These are phyloP conservation scores for Biscogniauxia marginata DNA, from an alignment of 2,329 filamentous ascomycete genomes.

Conservation along the genomic window DNA sequence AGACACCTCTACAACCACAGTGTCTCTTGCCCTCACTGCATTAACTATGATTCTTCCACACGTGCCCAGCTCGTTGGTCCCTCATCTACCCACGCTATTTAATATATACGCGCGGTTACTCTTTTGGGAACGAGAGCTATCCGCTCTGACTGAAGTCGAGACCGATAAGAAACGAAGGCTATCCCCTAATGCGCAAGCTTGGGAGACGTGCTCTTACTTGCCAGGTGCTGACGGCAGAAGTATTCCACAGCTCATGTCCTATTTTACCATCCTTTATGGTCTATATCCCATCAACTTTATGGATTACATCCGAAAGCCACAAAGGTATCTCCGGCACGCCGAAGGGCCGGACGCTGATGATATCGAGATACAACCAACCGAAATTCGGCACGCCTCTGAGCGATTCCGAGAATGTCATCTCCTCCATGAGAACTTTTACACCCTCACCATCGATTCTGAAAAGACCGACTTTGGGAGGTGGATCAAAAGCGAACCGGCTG, in stretches of 20 bases:
- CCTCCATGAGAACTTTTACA: slow-evolving; percentile 83
- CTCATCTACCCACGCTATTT: slow-evolving; percentile 71
- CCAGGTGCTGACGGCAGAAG: slow-evolving; percentile 61
- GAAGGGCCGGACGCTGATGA: slow-evolving; percentile 69
- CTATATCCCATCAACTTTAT: slow-evolving; percentile 84
- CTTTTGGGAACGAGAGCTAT: slow-evolving; percentile 68
- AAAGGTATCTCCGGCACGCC: slow-evolving; percentile 72
- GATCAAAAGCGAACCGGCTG: slow-evolving; percentile 76
- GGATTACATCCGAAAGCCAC: slow-evolving; percentile 80
- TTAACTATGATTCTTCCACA: slow-evolving; percentile 82
- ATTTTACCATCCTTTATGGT: slow-evolving; percentile 81
- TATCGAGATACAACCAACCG: slow-evolving; percentile 73
- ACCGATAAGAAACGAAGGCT: slow-evolving; percentile 39
- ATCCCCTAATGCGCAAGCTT: slow-evolving; percentile 41
- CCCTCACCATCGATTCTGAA: slow-evolving; percentile 75
- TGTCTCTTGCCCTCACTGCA: slow-evolving; percentile 72
- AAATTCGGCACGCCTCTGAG: slow-evolving; percentile 75
- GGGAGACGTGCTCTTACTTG: slow-evolving; percentile 64
- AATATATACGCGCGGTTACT: slow-evolving; percentile 77
- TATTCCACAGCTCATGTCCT: slow-evolving; percentile 68
- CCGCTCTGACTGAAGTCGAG: slow-evolving; percentile 37
- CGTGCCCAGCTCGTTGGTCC: slow-evolving; percentile 69
- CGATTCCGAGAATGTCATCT: slow-evolving; percentile 70
- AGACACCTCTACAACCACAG: slow-evolving; percentile 73
- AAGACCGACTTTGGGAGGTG: slow-evolving; percentile 73